Evolutionary conservation across 2,329 filamentous ascomycete genomes (phyloP), one percentile per base, ranked within the genome.

Genomic region (Cladosporium cucumerinum): DNA sequence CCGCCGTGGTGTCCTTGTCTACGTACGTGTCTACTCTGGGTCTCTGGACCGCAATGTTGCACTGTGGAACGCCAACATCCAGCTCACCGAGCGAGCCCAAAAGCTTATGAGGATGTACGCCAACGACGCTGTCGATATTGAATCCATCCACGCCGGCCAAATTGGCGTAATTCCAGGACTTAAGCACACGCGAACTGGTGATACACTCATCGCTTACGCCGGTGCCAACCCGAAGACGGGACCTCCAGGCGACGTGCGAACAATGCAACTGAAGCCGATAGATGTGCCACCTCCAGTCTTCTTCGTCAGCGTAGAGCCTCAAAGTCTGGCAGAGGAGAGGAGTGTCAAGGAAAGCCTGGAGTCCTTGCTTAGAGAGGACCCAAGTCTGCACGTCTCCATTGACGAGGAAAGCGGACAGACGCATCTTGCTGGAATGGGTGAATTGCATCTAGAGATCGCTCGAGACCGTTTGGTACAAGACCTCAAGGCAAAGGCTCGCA

Each of bases 361-460:
- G 5, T 86, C 95, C 57, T 85, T 97, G 5, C 86, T 96, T 0
- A 84, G 95, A 70, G 95, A 99, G 79, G 95, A 99, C 72, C 95
- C 95, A 0, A 97, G 93, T 76, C 81, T 99, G 25, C 87, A 95
- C 64, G 91, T 96, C 74, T 90, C 85, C 39, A 83, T 91, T 32
- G 92, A 98, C 71, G 87, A 94, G 67, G 95, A 97, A 75, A 93
- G 92, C 1, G 95, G 95, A 1, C 93, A 97, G 73, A 97, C 95
- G 55, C 89, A 96, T 34, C 84, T 99, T 0, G 93, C 93, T 61
- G 95, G 95, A 4, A 98, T 99, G 95, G 95, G 95, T 8, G 92
- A 96, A 72, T 85, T 99, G 30, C 95, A 99, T 77, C 84, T 99
- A 0, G 95, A 99, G 72, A 95, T 99, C 57, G 93, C 94, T 0